A percentile compares a stretch with the other conserved stretches of the same genome.
phyloP scores from a whole-genome alignment of 495 filamentous ascomycete genomes.

The Penicillium odoratum region DNA sequence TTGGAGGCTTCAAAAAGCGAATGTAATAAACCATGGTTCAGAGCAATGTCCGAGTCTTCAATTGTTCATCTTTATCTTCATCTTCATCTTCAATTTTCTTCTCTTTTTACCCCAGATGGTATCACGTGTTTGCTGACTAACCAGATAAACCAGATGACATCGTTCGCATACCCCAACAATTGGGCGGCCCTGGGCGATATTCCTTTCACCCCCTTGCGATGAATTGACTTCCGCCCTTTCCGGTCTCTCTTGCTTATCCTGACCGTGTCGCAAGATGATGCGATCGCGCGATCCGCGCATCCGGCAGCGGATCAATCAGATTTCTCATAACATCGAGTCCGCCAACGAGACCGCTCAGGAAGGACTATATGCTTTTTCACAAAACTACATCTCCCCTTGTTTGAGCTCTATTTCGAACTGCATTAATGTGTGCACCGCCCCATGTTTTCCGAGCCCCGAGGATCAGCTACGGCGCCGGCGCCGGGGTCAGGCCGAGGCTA shows the following conservation, averaged over 20 bases:
- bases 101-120: conserved; percentile 18
- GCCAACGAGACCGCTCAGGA: conserved; percentile 90
- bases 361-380: conserved; percentile 82
- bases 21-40: conserved; percentile 65
- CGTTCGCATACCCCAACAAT: conserved; percentile 7
- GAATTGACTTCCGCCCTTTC: conserved; percentile 11
- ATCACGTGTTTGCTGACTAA: conserved; percentile 31
- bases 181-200: not conserved
- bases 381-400: conserved; percentile 83
- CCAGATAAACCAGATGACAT: conserved; percentile 20
- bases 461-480: conserved; percentile 69
- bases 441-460: conserved; percentile 72
- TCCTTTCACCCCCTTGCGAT: conserved; percentile 11
- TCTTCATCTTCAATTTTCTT: not conserved
- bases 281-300: conserved; percentile 86
- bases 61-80: not conserved
- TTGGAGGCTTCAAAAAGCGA: conserved; percentile 68
- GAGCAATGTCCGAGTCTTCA: not conserved
- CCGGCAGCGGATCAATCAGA: conserved; percentile 88
- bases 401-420: conserved; percentile 64
- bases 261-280: conserved; percentile 43
- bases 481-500: conserved; percentile 72
- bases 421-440: conserved; percentile 65
- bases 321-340: conserved; percentile 87
- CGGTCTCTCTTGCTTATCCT: not conserved